phyloP scores from a whole-genome alignment of 768 basidiomycete species.

The Hebeloma cylindrosporum region DNA sequence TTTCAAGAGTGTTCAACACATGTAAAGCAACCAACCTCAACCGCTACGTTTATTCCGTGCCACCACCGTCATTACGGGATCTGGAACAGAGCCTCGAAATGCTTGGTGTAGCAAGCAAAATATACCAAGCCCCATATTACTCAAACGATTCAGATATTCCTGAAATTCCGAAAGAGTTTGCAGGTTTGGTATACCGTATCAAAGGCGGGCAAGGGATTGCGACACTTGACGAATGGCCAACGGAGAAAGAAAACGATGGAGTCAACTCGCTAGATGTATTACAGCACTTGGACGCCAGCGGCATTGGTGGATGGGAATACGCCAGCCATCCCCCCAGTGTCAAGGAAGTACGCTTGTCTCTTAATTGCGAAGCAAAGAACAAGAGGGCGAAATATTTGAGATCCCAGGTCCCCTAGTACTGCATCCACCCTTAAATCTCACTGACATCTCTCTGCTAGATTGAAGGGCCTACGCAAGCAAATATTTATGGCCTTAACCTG shows the following conservation, averaged over 20 bases:
- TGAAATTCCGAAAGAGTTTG: slow-evolving; percentile 69
- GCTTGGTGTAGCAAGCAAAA: slow-evolving; percentile 51
- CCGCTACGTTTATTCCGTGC: slow-evolving; percentile 45
- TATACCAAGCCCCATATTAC: slow-evolving; percentile 82
- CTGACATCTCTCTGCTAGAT: slow-evolving; percentile 38
- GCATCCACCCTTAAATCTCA: slow-evolving; percentile 1
- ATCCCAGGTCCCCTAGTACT: too few relatives aligned
- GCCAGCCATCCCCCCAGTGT: slow-evolving; percentile 65
- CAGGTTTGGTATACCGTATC: slow-evolving; percentile 71
- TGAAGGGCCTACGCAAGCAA: slow-evolving; percentile 73
- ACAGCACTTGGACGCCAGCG: slow-evolving; percentile 22
- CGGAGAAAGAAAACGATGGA: neutral
- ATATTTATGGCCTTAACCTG: slow-evolving; percentile 65
- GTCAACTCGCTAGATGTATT: neutral
- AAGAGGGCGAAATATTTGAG: too few relatives aligned
- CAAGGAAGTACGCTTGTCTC: slow-evolving; percentile 49
- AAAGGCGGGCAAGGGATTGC: slow-evolving; percentile 61
- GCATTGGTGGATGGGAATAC: slow-evolving; percentile 79
- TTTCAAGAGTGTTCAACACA: slow-evolving; percentile 29
- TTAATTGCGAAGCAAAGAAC: slow-evolving; percentile 28
- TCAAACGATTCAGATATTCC: slow-evolving; percentile 72
- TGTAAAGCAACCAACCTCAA: slow-evolving; percentile 34
- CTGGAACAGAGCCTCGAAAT: slow-evolving; percentile 45
- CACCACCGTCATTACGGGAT: slow-evolving; percentile 51
- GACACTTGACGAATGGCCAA: slow-evolving; percentile 60